A percentile compares a stretch with the other conserved stretches of the same genome.
Conservation (phyloP, 1,139 yeast genomes). For the Debaryomyces subglobosus region DNA sequence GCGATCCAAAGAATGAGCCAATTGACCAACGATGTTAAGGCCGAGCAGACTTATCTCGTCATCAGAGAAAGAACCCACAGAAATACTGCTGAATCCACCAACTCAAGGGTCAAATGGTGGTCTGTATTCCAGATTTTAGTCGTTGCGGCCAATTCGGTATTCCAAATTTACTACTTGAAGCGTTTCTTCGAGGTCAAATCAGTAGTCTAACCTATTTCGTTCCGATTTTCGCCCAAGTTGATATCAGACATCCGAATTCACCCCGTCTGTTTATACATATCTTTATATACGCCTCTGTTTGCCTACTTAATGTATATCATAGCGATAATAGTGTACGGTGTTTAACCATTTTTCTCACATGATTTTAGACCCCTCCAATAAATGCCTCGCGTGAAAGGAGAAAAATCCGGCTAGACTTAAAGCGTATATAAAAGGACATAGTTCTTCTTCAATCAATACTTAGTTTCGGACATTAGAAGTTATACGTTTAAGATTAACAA, state of each 20-base stretch:
- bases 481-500: not conserved
- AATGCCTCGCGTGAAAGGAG: slow-evolving; percentile 8
- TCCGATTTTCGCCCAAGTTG: not conserved
- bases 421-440: not conserved
- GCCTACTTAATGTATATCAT: not conserved
- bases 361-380: slow-evolving; percentile 7
- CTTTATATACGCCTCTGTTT: slow-evolving; percentile 1
- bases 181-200: slow-evolving; percentile 95
- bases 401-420: not conserved
- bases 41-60: slow-evolving; percentile 90
- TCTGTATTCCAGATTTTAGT: slow-evolving; percentile 86
- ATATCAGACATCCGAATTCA: not conserved
- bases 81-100: slow-evolving; percentile 97
- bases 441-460: not conserved
- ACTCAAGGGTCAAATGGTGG: slow-evolving; percentile 98
- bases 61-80: slow-evolving; percentile 97
- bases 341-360: slow-evolving; percentile 5
- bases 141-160: slow-evolving; percentile 82
- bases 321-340: not conserved
- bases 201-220: slow-evolving; percentile 54
- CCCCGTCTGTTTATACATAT: slow-evolving; percentile 1
- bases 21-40: slow-evolving; percentile 82
- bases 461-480: not conserved
- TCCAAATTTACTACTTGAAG: slow-evolving; percentile 92
- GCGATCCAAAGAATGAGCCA: slow-evolving; percentile 79